Conservation (phyloP, 208 protist species). For the Leptomonas pyrrhocoris region DNA sequence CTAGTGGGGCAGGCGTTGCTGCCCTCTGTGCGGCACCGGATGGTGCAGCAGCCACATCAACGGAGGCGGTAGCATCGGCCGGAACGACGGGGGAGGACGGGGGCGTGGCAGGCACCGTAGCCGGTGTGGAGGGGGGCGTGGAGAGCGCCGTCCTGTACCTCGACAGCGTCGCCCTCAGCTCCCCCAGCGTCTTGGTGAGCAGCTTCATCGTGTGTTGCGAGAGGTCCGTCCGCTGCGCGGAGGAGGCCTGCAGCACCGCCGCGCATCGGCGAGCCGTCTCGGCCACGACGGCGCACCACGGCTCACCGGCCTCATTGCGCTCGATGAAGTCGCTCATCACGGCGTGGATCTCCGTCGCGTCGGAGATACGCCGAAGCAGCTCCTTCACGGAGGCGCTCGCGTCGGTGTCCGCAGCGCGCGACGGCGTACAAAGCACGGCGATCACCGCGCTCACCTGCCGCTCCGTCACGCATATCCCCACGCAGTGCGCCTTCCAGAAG, state of each 20-base stretch:
- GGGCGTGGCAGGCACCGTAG: not conserved
- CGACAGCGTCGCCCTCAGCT: slow-evolving; percentile 9
- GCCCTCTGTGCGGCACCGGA: not conserved
- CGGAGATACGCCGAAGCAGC: slow-evolving; percentile 33
- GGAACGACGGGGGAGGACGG: not conserved
- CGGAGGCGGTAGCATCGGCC: not conserved
- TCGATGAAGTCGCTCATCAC: slow-evolving; percentile 59
- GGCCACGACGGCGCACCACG: slow-evolving; percentile 31
- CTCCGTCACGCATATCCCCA: slow-evolving; percentile 58
- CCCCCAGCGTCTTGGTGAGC: slow-evolving; percentile 12
- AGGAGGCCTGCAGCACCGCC: slow-evolving; percentile 8
- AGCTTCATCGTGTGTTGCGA: not conserved
- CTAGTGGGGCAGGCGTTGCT: not conserved
- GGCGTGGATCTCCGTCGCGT: slow-evolving; percentile 52
- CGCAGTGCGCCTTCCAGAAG: slow-evolving; percentile 84
- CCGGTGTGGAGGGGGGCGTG: slow-evolving; percentile 1
- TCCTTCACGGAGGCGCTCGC: slow-evolving; percentile 23
- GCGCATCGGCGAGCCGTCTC: slow-evolving; percentile 28
- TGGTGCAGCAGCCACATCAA: not conserved
- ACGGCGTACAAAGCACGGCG: slow-evolving; percentile 64
- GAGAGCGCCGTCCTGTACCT: slow-evolving; percentile 13
- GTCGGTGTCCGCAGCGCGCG: slow-evolving; percentile 2
- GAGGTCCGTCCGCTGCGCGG: slow-evolving; percentile 2
- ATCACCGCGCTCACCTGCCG: slow-evolving; percentile 64
- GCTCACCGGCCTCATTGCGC: slow-evolving; percentile 23